Percentiles rank a stretch among this genome's conserved stretches.
These are phyloP conservation scores for Dactylonectria estremocensis DNA, from an alignment of 2,329 filamentous ascomycete genomes.

Conservation along the genomic window DNA sequence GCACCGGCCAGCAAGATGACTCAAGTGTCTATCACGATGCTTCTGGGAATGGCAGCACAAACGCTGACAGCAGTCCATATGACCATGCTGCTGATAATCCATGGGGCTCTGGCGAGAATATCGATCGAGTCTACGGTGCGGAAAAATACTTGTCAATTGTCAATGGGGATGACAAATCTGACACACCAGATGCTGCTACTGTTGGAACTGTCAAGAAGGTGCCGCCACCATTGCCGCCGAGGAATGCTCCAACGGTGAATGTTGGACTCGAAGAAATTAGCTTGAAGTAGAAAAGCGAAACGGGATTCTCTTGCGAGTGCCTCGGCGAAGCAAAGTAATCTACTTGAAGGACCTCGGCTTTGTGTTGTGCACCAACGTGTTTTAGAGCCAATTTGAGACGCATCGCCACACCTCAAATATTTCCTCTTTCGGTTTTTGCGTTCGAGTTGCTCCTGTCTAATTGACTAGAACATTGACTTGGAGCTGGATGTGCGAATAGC, in stretches of 20 bases:
- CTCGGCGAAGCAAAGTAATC: neutral
- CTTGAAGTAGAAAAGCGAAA: slow-evolving; percentile 2
- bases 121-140: neutral
- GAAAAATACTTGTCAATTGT: slow-evolving; percentile 15
- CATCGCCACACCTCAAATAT: neutral
- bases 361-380: neutral
- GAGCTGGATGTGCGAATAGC: neutral
- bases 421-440: neutral
- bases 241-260: slow-evolving; percentile 4
- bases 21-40: slow-evolving; percentile 38
- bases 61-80: slow-evolving; percentile 13
- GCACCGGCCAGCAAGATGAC: slow-evolving; percentile 3
- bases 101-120: slow-evolving; percentile 18
- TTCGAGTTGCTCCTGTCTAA: neutral
- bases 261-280: slow-evolving; percentile 16
- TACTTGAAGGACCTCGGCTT: neutral
- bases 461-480: neutral
- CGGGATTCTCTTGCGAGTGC: neutral
- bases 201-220: neutral
- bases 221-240: slow-evolving; percentile 32
- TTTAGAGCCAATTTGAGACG: neutral
- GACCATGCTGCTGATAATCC: neutral
- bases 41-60: slow-evolving; percentile 2
- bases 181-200: slow-evolving; percentile 3
- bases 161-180: slow-evolving; percentile 12